These are phyloP conservation scores for Claviceps paspali DNA, from an alignment of 2,329 filamentous ascomycete genomes.

Conservation along the genomic window DNA sequence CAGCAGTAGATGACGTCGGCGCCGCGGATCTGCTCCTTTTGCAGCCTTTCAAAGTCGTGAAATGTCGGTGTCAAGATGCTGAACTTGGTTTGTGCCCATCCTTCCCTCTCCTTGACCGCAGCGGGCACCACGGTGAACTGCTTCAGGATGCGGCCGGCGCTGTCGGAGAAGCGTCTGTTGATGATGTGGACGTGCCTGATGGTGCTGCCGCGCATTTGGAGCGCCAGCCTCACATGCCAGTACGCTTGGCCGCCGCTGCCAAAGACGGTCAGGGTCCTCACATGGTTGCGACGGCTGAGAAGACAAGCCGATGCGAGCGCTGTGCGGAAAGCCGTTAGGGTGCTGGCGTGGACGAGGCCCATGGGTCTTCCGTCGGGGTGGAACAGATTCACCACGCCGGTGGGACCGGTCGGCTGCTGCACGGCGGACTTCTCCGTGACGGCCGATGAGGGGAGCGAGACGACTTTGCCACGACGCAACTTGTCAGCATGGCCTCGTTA, in stretches of 20 bases:
- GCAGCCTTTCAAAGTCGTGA: conserved; percentile 47
- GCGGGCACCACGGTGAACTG: conserved; percentile 29
- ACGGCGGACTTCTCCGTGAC: conserved; percentile 13
- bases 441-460: conserved; percentile 40
- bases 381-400: conserved; percentile 57
- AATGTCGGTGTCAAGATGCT: conserved; percentile 54
- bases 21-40: conserved; percentile 54
- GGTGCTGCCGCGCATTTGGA: conserved; percentile 55
- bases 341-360: conserved; percentile 57
- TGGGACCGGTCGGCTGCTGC: conserved; percentile 32
- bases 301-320: conserved; percentile 56
- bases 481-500: conserved; percentile 1
- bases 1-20: conserved; percentile 81
- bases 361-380: conserved; percentile 42
- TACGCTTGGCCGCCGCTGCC: conserved; percentile 83
- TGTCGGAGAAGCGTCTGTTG: conserved; percentile 53
- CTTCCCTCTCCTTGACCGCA: conserved; percentile 36
- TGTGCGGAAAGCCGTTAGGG: conserved; percentile 68
- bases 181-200: conserved; percentile 73
- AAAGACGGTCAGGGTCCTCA: conserved; percentile 70
- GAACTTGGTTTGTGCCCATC: conserved; percentile 53
- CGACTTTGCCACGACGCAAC: conserved; percentile 28
- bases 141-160: conserved; percentile 34
- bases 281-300: conserved; percentile 46
- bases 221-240: conserved; percentile 79